Evolutionary conservation across 1,284 basidiomycete genomes (phyloP).

Genomic region (Malassezia globosa): DNA sequence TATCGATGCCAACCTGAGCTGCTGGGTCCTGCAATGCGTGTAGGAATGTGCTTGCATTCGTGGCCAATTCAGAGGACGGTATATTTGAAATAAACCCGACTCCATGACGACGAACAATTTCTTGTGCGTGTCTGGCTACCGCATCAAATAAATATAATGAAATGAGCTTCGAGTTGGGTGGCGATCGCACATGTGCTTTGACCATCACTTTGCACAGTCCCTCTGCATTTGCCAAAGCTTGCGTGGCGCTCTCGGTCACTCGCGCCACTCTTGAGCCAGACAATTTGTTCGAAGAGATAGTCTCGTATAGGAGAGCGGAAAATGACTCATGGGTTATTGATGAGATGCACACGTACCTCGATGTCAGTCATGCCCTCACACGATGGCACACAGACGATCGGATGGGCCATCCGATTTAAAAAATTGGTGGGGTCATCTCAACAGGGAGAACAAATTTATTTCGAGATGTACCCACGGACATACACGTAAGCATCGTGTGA

Average conservation of each 20-base stretch:
- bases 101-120: constrained; percentile 20
- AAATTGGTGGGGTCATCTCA: background rate
- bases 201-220: constrained; percentile 15
- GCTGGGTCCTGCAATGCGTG: constrained; percentile 16
- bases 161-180: constrained; percentile 19
- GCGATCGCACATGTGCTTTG: constrained; percentile 16
- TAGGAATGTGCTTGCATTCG: constrained; percentile 18
- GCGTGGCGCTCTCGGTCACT: constrained; percentile 15
- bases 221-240: constrained; percentile 11
- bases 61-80: constrained; percentile 10
- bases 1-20: constrained; percentile 18
- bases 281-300: constrained; percentile 25
- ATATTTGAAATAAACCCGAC: constrained; percentile 12
- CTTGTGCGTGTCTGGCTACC: constrained; percentile 23
- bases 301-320: constrained; percentile 18
- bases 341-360: constrained; percentile 8
- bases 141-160: constrained; percentile 34
- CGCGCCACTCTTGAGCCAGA: constrained; percentile 22
- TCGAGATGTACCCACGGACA: background rate
- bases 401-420: background rate
- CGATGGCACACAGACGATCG: too few species aligned
- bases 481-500: constrained; percentile 5
- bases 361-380: constrained; percentile 3
- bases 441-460: constrained; percentile 1
- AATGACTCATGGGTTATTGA: constrained; percentile 7